phyloP scores from a whole-genome alignment of 2,329 filamentous ascomycete genomes.

The Clonostachys sp. region DNA sequence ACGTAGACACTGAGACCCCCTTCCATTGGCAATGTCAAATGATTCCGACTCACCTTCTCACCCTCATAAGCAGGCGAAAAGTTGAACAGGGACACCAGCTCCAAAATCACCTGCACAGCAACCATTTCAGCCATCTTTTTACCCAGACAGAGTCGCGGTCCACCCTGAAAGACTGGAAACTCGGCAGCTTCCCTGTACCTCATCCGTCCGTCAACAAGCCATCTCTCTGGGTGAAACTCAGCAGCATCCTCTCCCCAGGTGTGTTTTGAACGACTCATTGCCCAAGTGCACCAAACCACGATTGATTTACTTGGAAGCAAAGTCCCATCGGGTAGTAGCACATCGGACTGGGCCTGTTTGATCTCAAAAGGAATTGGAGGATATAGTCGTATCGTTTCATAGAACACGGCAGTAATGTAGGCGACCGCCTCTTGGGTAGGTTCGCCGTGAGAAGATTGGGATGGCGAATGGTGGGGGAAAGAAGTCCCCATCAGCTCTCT shows the following conservation, averaged over 20 bases:
- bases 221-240: conserved; percentile 51
- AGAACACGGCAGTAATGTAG: conserved; percentile 57
- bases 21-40: conserved; percentile 60
- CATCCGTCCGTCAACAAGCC: conserved; percentile 39
- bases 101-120: conserved; percentile 50
- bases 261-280: conserved; percentile 51
- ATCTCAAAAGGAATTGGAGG: conserved; percentile 64
- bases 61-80: conserved; percentile 37
- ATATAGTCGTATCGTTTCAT: conserved; percentile 56
- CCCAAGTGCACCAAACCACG: conserved; percentile 60
- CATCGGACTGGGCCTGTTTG: conserved; percentile 48
- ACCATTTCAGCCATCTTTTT: conserved; percentile 59
- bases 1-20: conserved; percentile 44
- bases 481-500: conserved; percentile 4
- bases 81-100: conserved; percentile 43
- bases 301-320: conserved; percentile 48
- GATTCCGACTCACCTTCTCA: conserved; percentile 52
- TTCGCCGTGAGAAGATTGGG: conserved; percentile 23
- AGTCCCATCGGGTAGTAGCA: conserved; percentile 56
- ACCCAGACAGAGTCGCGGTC: conserved; percentile 55
- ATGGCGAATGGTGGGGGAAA: conserved; percentile 5
- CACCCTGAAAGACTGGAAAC: conserved; percentile 63
- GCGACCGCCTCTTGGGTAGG: conserved; percentile 34
- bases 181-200: conserved; percentile 42
- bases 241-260: conserved; percentile 56